Base-by-base conservation (phyloP, 2,329 filamentous ascomycete genomes). In the Penicillium sp. region DNA sequence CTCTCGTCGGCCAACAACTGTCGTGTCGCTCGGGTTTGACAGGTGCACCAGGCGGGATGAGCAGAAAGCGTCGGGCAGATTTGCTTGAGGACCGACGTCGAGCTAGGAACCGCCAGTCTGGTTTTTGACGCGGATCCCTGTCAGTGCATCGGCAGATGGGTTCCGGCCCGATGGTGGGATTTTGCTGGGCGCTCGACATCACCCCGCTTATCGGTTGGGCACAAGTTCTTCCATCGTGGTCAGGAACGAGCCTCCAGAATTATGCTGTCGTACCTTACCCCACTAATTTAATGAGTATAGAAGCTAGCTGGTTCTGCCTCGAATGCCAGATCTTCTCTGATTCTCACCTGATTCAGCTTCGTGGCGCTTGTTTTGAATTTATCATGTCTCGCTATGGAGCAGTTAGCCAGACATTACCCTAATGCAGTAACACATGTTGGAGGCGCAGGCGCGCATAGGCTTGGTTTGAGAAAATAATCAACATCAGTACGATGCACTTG, bases 31-130 rank as follows among this genome's bases (percentile, higher is more conserved):
- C 35, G 42, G 59, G 47, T 50, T 63, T 62, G 53, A 55, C 57
- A 60, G 56, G 35, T 58, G 45, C 53, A 26, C 50, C 56, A 53
- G 61, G 51, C 40, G 54, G 49, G 55, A 62, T 61, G 53, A 58
- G 58, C 62, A 58, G 63, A 68, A 66, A 66, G 54, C 56, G 66
- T 69, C 64, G 63, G 69, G 69, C 67, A 68, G 69, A 68, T 71
- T 71, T 70, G 63, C 66, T 67, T 66, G 42, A 44, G 53, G 65
- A 68, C 68, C 61, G 59, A 59, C 49, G 53, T 62, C 61, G 62
- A 67, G 56, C 60, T 58, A 68, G 67, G 63, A 61, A 66, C 67
- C 56, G 59, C 47, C 65, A 59, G 64, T 47, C 60, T 58, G 60
- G 45, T 65, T 69, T 30, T 59, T 35, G 64, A 67, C 65, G 38